These are phyloP conservation scores for Clarkia xantiana DNA, from an alignment of 345 rosid genomes.

Conservation along the genomic window DNA sequence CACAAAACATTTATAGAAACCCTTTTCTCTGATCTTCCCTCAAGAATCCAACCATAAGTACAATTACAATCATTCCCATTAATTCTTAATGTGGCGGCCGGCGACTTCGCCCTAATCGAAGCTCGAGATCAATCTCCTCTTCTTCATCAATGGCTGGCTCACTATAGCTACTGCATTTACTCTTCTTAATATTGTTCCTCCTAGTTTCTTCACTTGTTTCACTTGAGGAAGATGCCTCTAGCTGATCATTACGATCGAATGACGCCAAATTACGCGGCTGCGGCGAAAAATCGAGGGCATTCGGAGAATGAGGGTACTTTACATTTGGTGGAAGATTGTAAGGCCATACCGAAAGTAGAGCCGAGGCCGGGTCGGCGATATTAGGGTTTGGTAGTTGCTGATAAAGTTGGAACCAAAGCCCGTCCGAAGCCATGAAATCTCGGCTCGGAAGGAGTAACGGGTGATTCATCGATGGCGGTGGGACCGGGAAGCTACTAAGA, in stretches of 20 bases:
- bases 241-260: slow-evolving; percentile 12
- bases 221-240: background rate
- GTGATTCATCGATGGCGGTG: slow-evolving; percentile 14
- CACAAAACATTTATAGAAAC: too few relatives aligned
- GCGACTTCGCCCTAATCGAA: slow-evolving; percentile 11
- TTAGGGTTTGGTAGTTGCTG: slow-evolving; percentile 50
- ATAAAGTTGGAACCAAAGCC: slow-evolving; percentile 40
- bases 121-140: slow-evolving; percentile 10
- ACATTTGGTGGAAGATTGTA: background rate
- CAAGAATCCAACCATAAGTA: background rate
- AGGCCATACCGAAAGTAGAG: slow-evolving; percentile 33
- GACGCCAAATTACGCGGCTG: too few relatives aligned
- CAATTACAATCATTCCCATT: background rate
- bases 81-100: background rate
- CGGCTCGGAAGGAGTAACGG: slow-evolving; percentile 27
- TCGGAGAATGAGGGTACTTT: too few relatives aligned
- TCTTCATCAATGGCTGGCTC: background rate
- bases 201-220: background rate
- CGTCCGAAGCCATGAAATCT: slow-evolving; percentile 30
- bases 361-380: slow-evolving; percentile 31
- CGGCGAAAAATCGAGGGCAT: too few relatives aligned
- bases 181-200: background rate
- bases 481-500: background rate
- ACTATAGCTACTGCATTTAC: too few relatives aligned
- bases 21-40: too few relatives aligned